Evolutionary conservation across 257 asterid species (phyloP), one percentile per base, ranked within the genome.

Genomic region (Mitragyna speciosa): DNA sequence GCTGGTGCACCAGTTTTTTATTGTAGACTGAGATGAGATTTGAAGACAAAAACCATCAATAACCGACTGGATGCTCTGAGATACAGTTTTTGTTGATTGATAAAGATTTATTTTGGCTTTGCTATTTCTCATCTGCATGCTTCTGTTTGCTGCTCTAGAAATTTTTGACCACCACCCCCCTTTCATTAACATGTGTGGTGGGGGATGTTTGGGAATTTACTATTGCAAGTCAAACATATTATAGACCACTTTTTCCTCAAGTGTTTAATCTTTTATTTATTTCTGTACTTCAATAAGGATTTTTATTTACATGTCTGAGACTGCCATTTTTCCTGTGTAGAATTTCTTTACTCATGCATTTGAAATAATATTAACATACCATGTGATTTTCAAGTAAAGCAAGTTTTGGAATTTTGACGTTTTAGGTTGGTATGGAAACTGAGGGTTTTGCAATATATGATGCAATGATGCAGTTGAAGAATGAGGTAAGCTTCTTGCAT

Each of bases 361-460:
- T 17, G 10, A 41, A 63, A 52, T 65, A 75, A 36, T 72, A 26
- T 64, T 33, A 67, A 58, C 24, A 36, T 66, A 56, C 48, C 28
- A 78, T 48, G 26, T 12, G 70, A 26, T 47, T 81, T 74, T 72
- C 39, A 54, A 5, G 36, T 56, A 12, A 45, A 6, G 10, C 43
- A 52, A 39, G 22, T 59, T 26, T 70, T 30, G 69, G 51, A 9
- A 33, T 47, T 19, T 58, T 26, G 39, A 10, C 45, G 51, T 56
- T 76, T 78, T 78, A 95, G 98, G 97, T 95, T 86, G 98, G 92
- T 69, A 85, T 91, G 97, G 98, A 95, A 84, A 73, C 89, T 0
- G 97, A 95, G 80, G 99, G 99, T 73, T 95, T 95, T 84, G 99
- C 98, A 66, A 95, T 95, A 75, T 95, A 95, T 88, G 98, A 95